Base-by-base conservation (phyloP, 352 stramenopile species). In the Phytophthora meadii region DNA sequence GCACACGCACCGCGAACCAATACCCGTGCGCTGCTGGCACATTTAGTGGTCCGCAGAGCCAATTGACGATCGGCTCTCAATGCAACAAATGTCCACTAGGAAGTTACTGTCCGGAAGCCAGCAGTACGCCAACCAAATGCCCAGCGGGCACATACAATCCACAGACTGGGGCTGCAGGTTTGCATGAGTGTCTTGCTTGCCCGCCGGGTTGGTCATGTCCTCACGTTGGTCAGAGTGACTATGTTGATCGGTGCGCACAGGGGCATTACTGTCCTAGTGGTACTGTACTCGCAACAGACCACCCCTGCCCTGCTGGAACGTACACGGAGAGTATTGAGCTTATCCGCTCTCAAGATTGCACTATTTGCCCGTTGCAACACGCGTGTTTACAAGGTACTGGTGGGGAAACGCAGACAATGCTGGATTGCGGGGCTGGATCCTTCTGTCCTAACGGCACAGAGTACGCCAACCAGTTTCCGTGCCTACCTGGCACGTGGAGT, bases 11-110 rank as follows among this genome's bases (percentile, higher is more conserved):
- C 6, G 58, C 61, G 0, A 80, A 86, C 11, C 78, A 96, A 56
- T 96, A 89, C 60, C 92, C 91, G 0, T 98, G 94, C 69, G 82
- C 90, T 30, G 79, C 84, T 0, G 94, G 94, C 8, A 96, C 89
- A 0, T 98, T 94, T 60, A 92, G 85, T 46, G 82, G 82, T 0
- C 70, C 70, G 3, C 61, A 81, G 14, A 94, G 84, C 2, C 80
- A 77, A 10, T 56, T 92, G 25, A 71, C 49, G 2, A 58, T 77
- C 9, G 79, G 65, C 0, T 82, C 74, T 0, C 71, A 90, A 59
- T 97, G 86, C 40, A 52, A 76, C 15, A 40, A 53, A n/a, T 95
- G 82, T 47, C 69, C 76, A 11, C 37, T 87, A 17, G 91, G 90
- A n/a, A 80, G 70, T 17, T 98, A 95, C 61, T 98, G 91, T 50